Base-by-base conservation (phyloP, 2,329 filamentous ascomycete genomes). In the Colletotrichum musicola region DNA sequence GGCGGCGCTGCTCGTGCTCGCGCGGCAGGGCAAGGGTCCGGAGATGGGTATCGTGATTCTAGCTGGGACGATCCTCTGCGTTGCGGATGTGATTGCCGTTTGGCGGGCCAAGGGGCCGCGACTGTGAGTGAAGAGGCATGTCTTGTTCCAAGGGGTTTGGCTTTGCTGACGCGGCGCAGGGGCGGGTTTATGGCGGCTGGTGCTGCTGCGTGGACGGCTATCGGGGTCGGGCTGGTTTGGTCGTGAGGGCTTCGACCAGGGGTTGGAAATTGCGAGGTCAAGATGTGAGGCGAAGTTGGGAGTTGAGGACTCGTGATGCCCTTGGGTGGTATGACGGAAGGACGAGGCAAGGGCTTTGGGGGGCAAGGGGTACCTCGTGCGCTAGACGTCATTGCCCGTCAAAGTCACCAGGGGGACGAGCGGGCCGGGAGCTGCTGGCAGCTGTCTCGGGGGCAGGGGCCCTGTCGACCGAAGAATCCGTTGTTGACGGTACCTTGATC, bases 41-140 rank as follows among this genome's bases (percentile, higher is more conserved):
- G 72, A 73, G 64, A 72, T 71, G 63, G 71, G 71, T 6, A 69
- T 66, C n/a, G 54, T 73, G 25, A 70, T 72, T n/a, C 60, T 72
- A 27, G 67, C 68, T 2, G 69, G 72, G 13, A 72, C 65, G 6
- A 64, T 72, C 4, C 51, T 71, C 51, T 72, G 72, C 54, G 58
- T 59, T 22, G 71, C 64, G 2, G 72, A 73, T 38, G 69, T 44
- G 40, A 56, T 25, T 25, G 63, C 56, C 44, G 30, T 71, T 57
- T 60, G 63, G 64, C 10, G 47, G 22, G 38, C 40, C 16, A 63
- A 55, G 20, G 62, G 67, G 6, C 51, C 47, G 25, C 38, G 14
- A n/a, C 27, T 58, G 69, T 71, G 47, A 68, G 71, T 72, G n/a
- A 22, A 9, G 7, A 22, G 30, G n/a, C 47, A 13, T 25, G 10